Evolutionary conservation across 2,329 filamentous ascomycete genomes (phyloP), one percentile per base, ranked within the genome.

Genomic region (Colletotrichum falcatum): DNA sequence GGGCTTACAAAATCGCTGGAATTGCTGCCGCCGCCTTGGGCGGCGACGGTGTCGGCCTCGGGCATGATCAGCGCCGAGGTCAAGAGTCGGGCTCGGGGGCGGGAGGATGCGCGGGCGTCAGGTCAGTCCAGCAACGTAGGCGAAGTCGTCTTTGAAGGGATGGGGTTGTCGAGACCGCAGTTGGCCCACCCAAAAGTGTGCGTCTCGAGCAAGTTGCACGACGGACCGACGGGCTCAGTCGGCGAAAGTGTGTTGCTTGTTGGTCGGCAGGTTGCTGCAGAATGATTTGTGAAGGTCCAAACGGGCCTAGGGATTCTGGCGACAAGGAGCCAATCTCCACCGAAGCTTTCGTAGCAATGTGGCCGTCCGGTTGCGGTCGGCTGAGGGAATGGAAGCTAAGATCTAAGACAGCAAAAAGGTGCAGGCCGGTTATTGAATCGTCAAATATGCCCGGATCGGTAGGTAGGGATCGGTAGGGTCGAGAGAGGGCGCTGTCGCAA

Each of bases 1-100:
- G 72, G 69, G 92, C 93, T 86, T 86, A 97, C 94, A 88, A 97
- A 97, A 85, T 97, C 94, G 87, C 94, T 97, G 73, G 94, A 97
- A 85, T 94, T 97, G 83, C 93, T 96, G 78, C 84, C 83, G 73
- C 84, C 83, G 73, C 84, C 83, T 74, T 77, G 82, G 76, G 79
- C 79, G 68, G 77, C 75, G 71, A 78, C 74, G 75, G 81, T 75
- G 37, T 83, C 81, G 76, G 73, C 76, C 74, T 83, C 81, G 54
- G 79, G 77, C 70, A 77, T 81, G 72, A 72, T 77, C 70, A 66
- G 73, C 75, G 54, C 65, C 74, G 63, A 63, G 54, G 26, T 39
- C 16, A 53, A 46, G 12, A 35, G 12, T 16, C 23, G 37, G 49
- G 39, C 12, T 26, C 28, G 51, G 23, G 28, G 33, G 44, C 23